These are phyloP conservation scores for Volvox africanus DNA, from an alignment of 139 green algal species.

Conservation along the genomic window DNA sequence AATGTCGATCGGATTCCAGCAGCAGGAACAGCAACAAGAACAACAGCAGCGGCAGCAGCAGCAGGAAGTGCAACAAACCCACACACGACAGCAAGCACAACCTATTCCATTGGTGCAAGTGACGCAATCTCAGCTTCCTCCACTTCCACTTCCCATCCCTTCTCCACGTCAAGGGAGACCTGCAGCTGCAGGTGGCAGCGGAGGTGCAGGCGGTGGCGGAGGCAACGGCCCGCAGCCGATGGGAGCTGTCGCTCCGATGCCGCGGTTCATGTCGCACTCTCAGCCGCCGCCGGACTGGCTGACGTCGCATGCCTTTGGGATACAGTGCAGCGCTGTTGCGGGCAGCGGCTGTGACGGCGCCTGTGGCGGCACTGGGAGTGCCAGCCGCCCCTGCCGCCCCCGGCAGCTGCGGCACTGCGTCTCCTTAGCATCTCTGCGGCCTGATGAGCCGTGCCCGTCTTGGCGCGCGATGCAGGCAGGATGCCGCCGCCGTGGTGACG, in stretches of 20 bases:
- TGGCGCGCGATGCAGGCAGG: background rate
- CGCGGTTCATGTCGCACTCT: background rate
- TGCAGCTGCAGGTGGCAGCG: background rate
- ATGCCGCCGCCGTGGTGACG: background rate
- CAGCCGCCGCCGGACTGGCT: background rate
- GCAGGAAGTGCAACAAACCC: too few species aligned
- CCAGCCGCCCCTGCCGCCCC: background rate
- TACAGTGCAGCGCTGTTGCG: background rate
- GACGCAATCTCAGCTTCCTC: too few species aligned
- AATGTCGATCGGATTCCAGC: too few species aligned
- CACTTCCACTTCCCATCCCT: too few species aligned
- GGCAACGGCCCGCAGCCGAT: too few species aligned
- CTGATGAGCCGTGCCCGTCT: conserved; percentile 31
- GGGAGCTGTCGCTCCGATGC: background rate
- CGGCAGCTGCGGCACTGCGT: background rate
- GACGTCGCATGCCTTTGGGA: background rate
- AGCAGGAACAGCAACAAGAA: too few species aligned
- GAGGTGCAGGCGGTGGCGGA: too few species aligned
- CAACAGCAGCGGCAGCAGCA: too few species aligned
- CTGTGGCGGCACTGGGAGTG: background rate
- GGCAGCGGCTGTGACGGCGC: background rate
- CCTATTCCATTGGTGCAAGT: too few species aligned
- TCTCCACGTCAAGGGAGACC: too few species aligned
- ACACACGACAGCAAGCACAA: too few species aligned
- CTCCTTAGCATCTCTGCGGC: conserved; percentile 2